Evolutionary conservation across 192 early-diverging fungal genomes (phyloP).

Genomic region (Linnemannia elongata): DNA sequence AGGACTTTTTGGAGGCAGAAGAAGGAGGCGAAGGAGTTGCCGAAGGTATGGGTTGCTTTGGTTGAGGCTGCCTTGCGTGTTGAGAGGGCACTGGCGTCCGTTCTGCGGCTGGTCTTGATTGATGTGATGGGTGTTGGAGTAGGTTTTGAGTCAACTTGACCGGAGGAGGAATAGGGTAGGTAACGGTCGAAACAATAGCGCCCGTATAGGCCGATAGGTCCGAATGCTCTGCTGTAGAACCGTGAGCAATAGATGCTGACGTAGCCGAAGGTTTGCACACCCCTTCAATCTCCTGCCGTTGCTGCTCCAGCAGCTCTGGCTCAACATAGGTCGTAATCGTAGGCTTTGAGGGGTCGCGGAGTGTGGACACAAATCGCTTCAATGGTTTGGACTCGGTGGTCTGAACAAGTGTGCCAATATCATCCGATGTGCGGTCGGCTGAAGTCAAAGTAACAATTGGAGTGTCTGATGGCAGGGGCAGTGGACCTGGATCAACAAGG

Average conservation of each 20-base stretch:
- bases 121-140: constrained; percentile 28
- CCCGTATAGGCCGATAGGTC: not conserved
- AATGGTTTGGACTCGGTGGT: constrained; percentile 4
- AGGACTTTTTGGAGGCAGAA: constrained; percentile 39
- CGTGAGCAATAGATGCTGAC: not conserved
- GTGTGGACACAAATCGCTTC: constrained; percentile 49
- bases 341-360: constrained; percentile 45
- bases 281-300: constrained; percentile 30
- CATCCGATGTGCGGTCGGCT: not conserved
- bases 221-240: not conserved
- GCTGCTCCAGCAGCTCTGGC: constrained; percentile 47
- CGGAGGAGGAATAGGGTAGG: constrained; percentile 49
- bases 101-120: not conserved
- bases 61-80: not conserved
- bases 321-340: constrained; percentile 54
- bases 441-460: not conserved
- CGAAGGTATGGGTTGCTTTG: not conserved
- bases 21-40: not conserved
- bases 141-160: constrained; percentile 48
- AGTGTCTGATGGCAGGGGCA: constrained; percentile 18
- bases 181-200: constrained; percentile 21
- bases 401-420: not conserved
- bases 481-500: constrained; percentile 50
- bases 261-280: not conserved
- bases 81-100: not conserved